Evolutionary conservation across 768 basidiomycete genomes (phyloP).

Genomic region (Zangia roseola): DNA sequence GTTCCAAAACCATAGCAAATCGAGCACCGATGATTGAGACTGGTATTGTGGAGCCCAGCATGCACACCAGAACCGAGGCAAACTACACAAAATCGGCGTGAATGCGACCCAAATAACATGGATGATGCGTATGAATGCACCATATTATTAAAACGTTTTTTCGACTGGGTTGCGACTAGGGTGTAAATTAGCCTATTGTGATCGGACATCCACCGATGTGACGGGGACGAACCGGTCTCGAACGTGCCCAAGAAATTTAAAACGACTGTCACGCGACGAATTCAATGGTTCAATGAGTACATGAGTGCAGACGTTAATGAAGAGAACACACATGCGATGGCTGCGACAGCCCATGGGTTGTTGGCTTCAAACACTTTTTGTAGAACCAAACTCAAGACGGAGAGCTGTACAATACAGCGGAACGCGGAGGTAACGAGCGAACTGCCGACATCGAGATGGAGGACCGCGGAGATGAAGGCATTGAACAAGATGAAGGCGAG

Average conservation of each 20-base stretch:
- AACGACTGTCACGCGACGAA: slow-evolving; percentile 41
- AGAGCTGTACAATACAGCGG: slow-evolving; percentile 77
- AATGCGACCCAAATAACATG: not conserved
- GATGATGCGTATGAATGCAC: slow-evolving; percentile 35
- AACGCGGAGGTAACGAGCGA: slow-evolving; percentile 68
- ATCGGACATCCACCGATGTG: not conserved
- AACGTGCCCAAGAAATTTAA: slow-evolving; percentile 76
- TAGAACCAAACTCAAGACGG: slow-evolving; percentile 66
- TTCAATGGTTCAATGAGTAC: not conserved
- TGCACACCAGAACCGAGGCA: slow-evolving; percentile 58
- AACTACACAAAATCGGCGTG: slow-evolving; percentile 42
- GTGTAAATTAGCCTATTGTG: not conserved
- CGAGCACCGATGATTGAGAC: slow-evolving; percentile 73
- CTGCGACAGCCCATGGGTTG: slow-evolving; percentile 71
- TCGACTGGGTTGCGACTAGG: slow-evolving; percentile 75
- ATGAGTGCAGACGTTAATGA: not conserved
- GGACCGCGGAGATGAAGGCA: slow-evolving; percentile 57
- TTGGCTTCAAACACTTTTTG: slow-evolving; percentile 75
- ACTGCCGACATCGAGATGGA: slow-evolving; percentile 69
- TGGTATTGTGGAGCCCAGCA: slow-evolving; percentile 77
- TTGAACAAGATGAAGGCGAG: slow-evolving; percentile 76
- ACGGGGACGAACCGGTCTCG: slow-evolving; percentile 58
- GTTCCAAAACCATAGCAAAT: slow-evolving; percentile 72
- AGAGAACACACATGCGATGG: slow-evolving; percentile 61
- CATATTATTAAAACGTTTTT: slow-evolving; percentile 74